Evolutionary conservation across 106 monocot genomes (phyloP), one percentile per base, ranked within the genome.

Genomic region (Posidonia australis): DNA sequence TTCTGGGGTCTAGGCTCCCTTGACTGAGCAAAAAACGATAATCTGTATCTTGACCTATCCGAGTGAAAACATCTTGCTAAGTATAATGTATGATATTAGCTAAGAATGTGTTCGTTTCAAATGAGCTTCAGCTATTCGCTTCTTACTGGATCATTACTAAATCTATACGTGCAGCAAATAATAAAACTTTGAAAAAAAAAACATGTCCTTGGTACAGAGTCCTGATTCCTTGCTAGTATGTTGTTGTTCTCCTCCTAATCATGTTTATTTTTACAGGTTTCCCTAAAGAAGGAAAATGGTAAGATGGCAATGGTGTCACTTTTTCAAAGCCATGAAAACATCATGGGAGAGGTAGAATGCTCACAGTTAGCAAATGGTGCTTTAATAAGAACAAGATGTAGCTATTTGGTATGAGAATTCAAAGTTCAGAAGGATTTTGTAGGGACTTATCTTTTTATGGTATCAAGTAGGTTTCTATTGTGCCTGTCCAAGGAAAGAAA

Each of bases 231-330:
- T 0, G 24, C 13, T 24, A 11, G 24, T 57, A 12, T 14, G 53
- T 26, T 11, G 13, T 27, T 13, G 1, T 4, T 57, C 2, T 29
- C 13, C 56, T 28, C 29, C 56, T 54, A 10, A 57, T 57, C 25
- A 5, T 57, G 16, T 25, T 29, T 27, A 27, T 63, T 24, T n/a
- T 63, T 44, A n/a, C 30, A 94, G 94, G 89, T 67, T 64, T 71
- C 94, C 26, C 60, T 89, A 48, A 94, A 87, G 73, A 92, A 94
- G 67, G 94, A 89, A 60, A 86, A 94, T 81, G 94, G 94, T 13
- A 76, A 86, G 66, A 75, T 77, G 41, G 60, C 71, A 51, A 79
- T 86, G 79, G 86, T 94, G 23, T 84, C 89, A 48, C 82, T 94
- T 74, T 94, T 89, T 56, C 89, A 86, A 67, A 94, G 81, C 66